Evolutionary conservation across 1,284 basidiomycete genomes (phyloP).

Genomic region (Malassezia sympodialis): DNA sequence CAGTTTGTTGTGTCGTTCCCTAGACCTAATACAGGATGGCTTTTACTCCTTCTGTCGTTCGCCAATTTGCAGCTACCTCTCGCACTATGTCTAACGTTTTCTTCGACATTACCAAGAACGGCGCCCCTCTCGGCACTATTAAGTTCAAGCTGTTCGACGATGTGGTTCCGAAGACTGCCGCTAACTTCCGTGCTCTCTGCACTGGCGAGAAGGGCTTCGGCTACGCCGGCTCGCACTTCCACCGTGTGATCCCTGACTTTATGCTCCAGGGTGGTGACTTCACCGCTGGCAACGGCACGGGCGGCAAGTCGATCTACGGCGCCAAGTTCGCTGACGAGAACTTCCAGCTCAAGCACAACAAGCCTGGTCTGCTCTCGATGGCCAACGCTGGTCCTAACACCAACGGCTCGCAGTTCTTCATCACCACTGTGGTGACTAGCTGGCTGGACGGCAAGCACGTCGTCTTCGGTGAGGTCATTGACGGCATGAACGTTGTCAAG

Average conservation of each 20-base stretch:
- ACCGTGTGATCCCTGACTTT: slow-evolving; percentile 56
- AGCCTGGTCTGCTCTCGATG: slow-evolving; percentile 27
- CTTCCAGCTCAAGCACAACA: slow-evolving; percentile 35
- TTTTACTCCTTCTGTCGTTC: slow-evolving; percentile 29
- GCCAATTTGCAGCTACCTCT: slow-evolving; percentile 34
- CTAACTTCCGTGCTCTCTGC: slow-evolving; percentile 52
- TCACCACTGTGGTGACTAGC: slow-evolving; percentile 43
- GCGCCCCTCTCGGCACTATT: slow-evolving; percentile 46
- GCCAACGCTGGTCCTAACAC: slow-evolving; percentile 36
- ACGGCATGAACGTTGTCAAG: slow-evolving; percentile 42
- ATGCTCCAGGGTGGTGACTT: slow-evolving; percentile 65
- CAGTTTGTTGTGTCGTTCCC: slow-evolving; percentile 3
- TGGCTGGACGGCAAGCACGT: slow-evolving; percentile 55
- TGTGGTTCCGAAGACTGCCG: slow-evolving; percentile 29
- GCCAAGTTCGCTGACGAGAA: slow-evolving; percentile 39
- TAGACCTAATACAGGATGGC: slow-evolving; percentile 19
- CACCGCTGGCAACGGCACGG: slow-evolving; percentile 50
- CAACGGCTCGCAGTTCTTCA: slow-evolving; percentile 42
- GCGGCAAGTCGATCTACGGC: slow-evolving; percentile 48
- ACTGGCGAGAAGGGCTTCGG: slow-evolving; percentile 67
- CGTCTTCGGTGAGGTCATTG: slow-evolving; percentile 33
- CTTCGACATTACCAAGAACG: slow-evolving; percentile 58
- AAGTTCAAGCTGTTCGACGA: slow-evolving; percentile 37
- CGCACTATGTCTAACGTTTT: slow-evolving; percentile 55
- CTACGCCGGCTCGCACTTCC: slow-evolving; percentile 63